These are phyloP conservation scores for Balansia obtecta DNA, from an alignment of 2,329 filamentous ascomycete genomes.

Conservation along the genomic window DNA sequence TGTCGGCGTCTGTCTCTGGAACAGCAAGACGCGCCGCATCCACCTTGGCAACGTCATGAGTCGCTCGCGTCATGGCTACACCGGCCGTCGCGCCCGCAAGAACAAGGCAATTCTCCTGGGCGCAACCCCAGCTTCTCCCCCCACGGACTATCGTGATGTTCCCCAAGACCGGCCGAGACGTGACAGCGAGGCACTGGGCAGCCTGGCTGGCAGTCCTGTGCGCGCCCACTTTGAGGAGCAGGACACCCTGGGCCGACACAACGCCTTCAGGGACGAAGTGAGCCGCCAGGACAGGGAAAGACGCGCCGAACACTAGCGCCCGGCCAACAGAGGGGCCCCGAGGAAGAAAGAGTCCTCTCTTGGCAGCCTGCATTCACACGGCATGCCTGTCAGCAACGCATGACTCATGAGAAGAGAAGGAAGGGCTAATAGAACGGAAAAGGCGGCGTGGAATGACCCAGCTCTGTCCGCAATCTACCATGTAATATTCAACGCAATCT, in stretches of 20 bases:
- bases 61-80: constrained; percentile 31
- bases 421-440: neutral
- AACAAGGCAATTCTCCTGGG: constrained; percentile 34
- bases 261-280: constrained; percentile 38
- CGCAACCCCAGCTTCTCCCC: constrained; percentile 14
- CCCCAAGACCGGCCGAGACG: constrained; percentile 13
- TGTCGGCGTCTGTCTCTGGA: constrained; percentile 45
- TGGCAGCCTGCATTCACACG: neutral
- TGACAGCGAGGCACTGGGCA: constrained; percentile 37
- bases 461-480: neutral
- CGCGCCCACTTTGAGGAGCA: constrained; percentile 29
- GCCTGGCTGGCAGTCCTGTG: constrained; percentile 34
- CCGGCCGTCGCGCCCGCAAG: constrained; percentile 25
- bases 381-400: neutral
- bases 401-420: neutral
- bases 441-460: neutral
- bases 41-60: constrained; percentile 40
- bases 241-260: constrained; percentile 20
- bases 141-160: constrained; percentile 15
- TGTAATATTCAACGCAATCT: neutral
- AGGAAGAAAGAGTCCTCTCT: neutral
- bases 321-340: neutral
- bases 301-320: neutral
- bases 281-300: constrained; percentile 27
- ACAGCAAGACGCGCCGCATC: constrained; percentile 37